Percentiles rank a stretch among this genome's conserved stretches.
phyloP scores from a whole-genome alignment of 176 grass and related monocot species.

The Rhynchospora pubera region DNA sequence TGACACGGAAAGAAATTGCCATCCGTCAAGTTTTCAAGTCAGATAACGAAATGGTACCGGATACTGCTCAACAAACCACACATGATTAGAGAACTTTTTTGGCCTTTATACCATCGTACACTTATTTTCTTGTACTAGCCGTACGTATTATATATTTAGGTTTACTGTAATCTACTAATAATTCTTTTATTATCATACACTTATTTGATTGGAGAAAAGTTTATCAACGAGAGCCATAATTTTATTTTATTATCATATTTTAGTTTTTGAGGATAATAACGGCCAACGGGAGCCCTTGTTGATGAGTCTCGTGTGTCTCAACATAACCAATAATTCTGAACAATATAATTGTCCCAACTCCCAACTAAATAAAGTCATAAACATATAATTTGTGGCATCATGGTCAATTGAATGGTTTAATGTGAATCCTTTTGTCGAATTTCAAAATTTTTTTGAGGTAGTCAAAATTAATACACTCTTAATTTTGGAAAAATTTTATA shows the following conservation, averaged over 20 bases:
- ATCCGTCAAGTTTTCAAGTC: not conserved
- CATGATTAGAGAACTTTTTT: not conserved
- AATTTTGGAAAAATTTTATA: too few species aligned
- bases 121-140: not conserved
- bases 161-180: too few species aligned
- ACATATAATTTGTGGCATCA: too few species aligned
- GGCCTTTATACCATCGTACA: not conserved
- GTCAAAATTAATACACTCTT: too few species aligned
- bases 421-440: too few species aligned
- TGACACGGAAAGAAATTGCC: not conserved
- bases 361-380: not conserved
- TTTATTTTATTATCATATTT: too few species aligned
- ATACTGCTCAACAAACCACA: not conserved
- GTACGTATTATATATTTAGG: not conserved
- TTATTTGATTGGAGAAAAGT: not conserved
- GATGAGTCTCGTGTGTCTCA: not conserved
- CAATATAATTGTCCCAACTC: not conserved
- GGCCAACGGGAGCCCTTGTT: not conserved
- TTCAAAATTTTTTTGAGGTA: too few species aligned
- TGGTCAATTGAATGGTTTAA: too few species aligned
- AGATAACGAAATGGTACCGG: conserved; percentile 23
- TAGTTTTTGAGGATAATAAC: too few species aligned
- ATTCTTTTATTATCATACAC: not conserved
- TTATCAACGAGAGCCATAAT: not conserved
- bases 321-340: not conserved